Evolutionary conservation across 768 basidiomycete species (phyloP), one percentile per base, ranked within the genome.

Genomic region (Floccularia luteovirens): DNA sequence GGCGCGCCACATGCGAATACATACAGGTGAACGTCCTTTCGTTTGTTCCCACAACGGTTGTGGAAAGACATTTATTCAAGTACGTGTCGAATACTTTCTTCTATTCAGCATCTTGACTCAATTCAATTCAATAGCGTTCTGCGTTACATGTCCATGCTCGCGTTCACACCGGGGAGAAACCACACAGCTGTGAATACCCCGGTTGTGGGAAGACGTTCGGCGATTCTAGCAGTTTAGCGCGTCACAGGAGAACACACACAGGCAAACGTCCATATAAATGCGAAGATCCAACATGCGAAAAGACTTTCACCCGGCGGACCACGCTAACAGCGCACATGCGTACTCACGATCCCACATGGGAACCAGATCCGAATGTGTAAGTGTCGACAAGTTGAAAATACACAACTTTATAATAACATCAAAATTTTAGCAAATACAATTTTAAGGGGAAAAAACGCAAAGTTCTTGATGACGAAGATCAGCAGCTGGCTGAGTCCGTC

Each of bases 51-150:
- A 86, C 49, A 52, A 61, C 21, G 80, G 79, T 21, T 92, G 90
- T 43, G 86, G 87, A 38, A 93, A 92, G 67, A 85, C 85, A 2
- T 93, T 93, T 51, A 91, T 93, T 51, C 90, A 93, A 76, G 90
- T 89, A 58, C 40, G 59, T 12, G 20, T 17, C 20, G 8, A 7
- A 6, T 6, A 7, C 8, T 52, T 23, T 41, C 21, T 13, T 41
- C n/a, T 35, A 40, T 44, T 51, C 37, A 47, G 28, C 32, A 47
- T 45, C 32, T 44, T 37, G 32, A 22, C 17, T 38, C 23, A 17
- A 40, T 19, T 46, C 21, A 31, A 33, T 49, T 46, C 43, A 45
- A 44, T 58, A 94, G 86, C 79, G 88, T 39, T 92, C 90, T 14
- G 90, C 90, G 20, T 66, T 94, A 42, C 87, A 88, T 45, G 90